Evolutionary conservation across 352 stramenopile genomes (phyloP).

Genomic region (Phytophthora pseudosyringae): DNA sequence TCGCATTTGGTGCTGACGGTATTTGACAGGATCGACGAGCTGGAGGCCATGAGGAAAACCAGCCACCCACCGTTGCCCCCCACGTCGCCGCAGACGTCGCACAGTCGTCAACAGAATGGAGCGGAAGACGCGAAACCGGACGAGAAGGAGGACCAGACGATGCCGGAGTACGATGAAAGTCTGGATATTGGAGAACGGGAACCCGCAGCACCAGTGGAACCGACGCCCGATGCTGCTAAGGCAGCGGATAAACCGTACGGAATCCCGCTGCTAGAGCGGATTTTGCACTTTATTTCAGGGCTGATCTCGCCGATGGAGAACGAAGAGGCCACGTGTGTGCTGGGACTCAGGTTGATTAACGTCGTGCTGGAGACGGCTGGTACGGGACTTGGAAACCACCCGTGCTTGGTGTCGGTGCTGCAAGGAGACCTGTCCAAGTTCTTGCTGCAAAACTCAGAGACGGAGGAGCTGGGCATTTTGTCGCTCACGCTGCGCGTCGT

Average conservation of each 20-base stretch:
- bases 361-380: constrained; percentile 96
- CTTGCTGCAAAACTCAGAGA: constrained; percentile 96
- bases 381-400: constrained; percentile 78
- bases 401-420: constrained; percentile 85
- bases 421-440: constrained; percentile 97
- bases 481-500: constrained; percentile 96
- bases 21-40: constrained; percentile 91
- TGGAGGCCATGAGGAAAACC: constrained; percentile 43
- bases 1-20: constrained; percentile 97
- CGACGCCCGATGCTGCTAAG: constrained; percentile 16
- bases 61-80: constrained; percentile 14
- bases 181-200: constrained; percentile 29
- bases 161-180: constrained; percentile 31
- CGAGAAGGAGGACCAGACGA: constrained; percentile 17
- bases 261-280: constrained; percentile 90
- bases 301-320: constrained; percentile 95
- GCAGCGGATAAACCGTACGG: constrained; percentile 73
- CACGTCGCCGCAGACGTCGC: constrained; percentile 2
- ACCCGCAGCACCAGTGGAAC: constrained; percentile 7
- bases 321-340: constrained; percentile 87
- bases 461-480: constrained; percentile 93
- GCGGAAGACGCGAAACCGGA: not conserved
- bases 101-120: constrained; percentile 2
- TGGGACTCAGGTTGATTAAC: constrained; percentile 96
- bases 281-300: constrained; percentile 94